A percentile compares a stretch with the other conserved stretches of the same genome.
These are phyloP conservation scores for Fusarium ramigenum DNA, from an alignment of 2,329 filamentous ascomycete species.

Conservation along the genomic window DNA sequence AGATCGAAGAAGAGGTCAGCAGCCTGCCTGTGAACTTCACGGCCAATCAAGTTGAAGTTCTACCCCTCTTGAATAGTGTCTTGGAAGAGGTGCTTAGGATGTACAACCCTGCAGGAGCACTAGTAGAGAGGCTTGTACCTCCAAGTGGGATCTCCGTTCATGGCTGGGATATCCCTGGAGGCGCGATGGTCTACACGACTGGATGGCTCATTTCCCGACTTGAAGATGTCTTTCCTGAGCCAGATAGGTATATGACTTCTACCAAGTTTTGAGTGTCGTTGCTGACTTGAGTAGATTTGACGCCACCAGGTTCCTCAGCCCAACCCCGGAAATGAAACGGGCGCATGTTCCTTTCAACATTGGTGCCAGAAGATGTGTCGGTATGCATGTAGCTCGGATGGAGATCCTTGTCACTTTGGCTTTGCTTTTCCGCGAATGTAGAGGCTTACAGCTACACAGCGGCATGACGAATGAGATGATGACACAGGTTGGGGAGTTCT, in stretches of 20 bases:
- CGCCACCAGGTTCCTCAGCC: background rate
- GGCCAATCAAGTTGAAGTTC: background rate
- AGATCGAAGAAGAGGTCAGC: background rate
- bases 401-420: background rate
- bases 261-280: fast-evolving
- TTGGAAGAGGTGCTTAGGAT: background rate
- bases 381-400: conserved; percentile 11
- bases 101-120: conserved; percentile 4
- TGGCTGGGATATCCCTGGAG: background rate
- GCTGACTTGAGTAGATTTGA: background rate
- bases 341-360: conserved; percentile 11
- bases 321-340: background rate
- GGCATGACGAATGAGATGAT: background rate
- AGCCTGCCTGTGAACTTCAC: background rate
- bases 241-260: background rate
- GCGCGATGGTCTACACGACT: conserved; percentile 1
- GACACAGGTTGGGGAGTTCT: background rate
- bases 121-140: background rate
- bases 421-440: background rate
- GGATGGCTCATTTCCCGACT: conserved; percentile 10
- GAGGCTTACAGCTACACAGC: background rate
- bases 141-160: background rate
- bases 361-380: background rate
- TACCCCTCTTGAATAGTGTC: background rate
- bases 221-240: background rate